Base-by-base conservation (phyloP, 2,329 filamentous ascomycete genomes). In the Botrytis cinerea region DNA sequence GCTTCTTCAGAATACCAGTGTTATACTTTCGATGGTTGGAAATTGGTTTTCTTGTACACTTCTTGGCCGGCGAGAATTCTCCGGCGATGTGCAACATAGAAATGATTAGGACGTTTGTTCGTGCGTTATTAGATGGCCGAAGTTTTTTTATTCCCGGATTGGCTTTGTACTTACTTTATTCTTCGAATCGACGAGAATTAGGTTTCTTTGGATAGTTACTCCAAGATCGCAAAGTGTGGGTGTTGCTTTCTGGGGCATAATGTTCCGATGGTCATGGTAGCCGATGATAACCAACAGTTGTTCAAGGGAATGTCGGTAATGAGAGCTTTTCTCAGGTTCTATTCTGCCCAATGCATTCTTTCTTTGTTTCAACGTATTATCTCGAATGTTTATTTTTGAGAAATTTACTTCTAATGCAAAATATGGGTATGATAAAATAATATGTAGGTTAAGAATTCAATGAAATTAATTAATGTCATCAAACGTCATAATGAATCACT, bases 401-500 rank as follows among this genome's bases (percentile, higher is more conserved):
- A 32, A 0, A 48, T 48, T 48, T 0, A 2, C 45, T 48, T 48
- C 3, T 20, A 4, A 48, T 22, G 20, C 10, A 18, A 28, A 28
- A 0, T 0, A 28, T 51, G 51, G 14, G 6, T 14, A 18, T 18
- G 14, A 18, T 8, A 0, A 0, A 28, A 18, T 9, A 9, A 57
- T 3, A 9, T 9, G 8, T 16, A 3, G 45, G 14, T 16, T 18
- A 1, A 32, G 7, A 3, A 18, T 9, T 4, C 1, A 2, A 8
- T 9, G 16, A 4, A 0, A 0, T 18, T 57, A 7, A 18, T 57
- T 9, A 2, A 8, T 28, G 0, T n/a, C 0, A n/a, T n/a, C 4
- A 3, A n/a, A 16, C 5, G 1, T n/a, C 7, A 57, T 18, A 1
- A 28, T 28, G 2, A 5, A 57, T 2, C 6, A 32, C 6, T 8